phyloP scores from a whole-genome alignment of 352 stramenopile genomes.

The Phytophthora fragariae region DNA sequence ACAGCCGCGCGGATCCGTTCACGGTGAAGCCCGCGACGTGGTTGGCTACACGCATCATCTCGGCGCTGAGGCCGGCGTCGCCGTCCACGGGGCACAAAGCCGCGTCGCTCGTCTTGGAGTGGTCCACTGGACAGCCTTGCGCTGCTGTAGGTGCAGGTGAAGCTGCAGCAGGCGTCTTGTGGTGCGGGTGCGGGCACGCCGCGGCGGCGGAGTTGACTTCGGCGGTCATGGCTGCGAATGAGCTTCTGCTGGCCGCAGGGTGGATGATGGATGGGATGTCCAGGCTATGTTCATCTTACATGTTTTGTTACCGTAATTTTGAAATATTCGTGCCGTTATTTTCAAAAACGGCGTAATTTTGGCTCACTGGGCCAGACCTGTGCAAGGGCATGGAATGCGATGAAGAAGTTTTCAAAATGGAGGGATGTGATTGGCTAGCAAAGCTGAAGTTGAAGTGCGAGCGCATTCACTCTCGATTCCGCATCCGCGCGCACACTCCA shows the following conservation, averaged over 20 bases:
- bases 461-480: conserved; percentile 43
- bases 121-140: conserved; percentile 29
- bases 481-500: conserved; percentile 18
- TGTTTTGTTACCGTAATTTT: no score
- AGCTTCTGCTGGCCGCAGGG: conserved; percentile 12
- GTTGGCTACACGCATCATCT: conserved; percentile 66
- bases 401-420: not conserved
- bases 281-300: no score
- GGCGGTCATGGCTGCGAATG: conserved; percentile 55
- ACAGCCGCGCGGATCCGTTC: conserved; percentile 50
- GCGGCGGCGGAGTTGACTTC: conserved; percentile 75
- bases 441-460: conserved; percentile 39
- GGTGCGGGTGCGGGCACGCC: conserved; percentile 49
- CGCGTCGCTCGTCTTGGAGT: conserved; percentile 5
- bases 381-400: not conserved
- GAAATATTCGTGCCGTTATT: no score
- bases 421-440: conserved; percentile 16
- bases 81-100: conserved; percentile 21
- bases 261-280: conserved; percentile 2
- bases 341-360: no score
- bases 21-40: conserved; percentile 53
- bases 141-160: no score
- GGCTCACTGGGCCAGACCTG: not conserved
- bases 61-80: conserved; percentile 55
- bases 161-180: conserved; percentile 9